Evolutionary conservation across 164 flowering plant genomes (phyloP).

Genomic region (Platanus orientalis): DNA sequence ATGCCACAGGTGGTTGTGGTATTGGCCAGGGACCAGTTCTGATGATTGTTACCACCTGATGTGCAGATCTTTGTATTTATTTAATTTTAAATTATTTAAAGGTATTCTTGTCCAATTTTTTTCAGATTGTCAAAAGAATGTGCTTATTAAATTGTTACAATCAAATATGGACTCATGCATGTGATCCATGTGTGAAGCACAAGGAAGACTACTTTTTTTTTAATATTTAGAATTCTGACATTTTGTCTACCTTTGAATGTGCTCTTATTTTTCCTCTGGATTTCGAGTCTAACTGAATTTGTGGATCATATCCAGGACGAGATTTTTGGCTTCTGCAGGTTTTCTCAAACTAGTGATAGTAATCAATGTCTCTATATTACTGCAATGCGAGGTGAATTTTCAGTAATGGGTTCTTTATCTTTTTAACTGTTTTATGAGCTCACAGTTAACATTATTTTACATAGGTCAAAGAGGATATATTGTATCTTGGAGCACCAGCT

Average conservation of each 20-base stretch:
- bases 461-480: slow-evolving; percentile 66
- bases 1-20: neutral
- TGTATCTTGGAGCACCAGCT: slow-evolving; percentile 58
- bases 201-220: neutral
- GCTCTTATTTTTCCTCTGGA: neutral
- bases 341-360: slow-evolving; percentile 41
- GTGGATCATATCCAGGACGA: slow-evolving; percentile 56
- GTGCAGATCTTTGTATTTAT: neutral
- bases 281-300: neutral
- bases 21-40: neutral
- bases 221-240: neutral
- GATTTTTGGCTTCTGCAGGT: slow-evolving; percentile 67
- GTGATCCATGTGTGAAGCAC: neutral
- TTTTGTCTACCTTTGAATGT: neutral
- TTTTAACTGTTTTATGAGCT: slow-evolving; percentile 7
- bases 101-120: neutral
- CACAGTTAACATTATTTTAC: neutral
- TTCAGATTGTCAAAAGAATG: neutral
- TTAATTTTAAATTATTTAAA: too few relatives aligned
- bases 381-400: slow-evolving; percentile 52
- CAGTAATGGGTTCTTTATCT: neutral
- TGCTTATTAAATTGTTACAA: neutral
- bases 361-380: slow-evolving; percentile 56
- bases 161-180: neutral
- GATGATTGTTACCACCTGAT: neutral